Conservation (phyloP, 129 eudicot species). For the Apium graveolens region DNA sequence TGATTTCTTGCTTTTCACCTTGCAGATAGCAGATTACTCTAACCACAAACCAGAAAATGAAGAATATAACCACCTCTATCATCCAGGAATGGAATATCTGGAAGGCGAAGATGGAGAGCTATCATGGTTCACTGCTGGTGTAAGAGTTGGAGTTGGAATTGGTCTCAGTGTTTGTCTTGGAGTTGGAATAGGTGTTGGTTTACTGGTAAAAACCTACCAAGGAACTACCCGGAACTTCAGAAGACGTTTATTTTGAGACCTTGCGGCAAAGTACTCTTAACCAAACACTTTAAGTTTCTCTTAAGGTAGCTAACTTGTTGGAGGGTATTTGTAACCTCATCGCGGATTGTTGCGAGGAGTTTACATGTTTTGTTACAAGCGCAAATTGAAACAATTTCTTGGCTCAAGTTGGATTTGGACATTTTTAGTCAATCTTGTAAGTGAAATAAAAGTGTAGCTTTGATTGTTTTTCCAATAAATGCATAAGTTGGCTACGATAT, state of each 20-base stretch:
- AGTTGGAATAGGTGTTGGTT: slow-evolving; percentile 71
- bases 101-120: slow-evolving; percentile 89
- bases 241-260: slow-evolving; percentile 46
- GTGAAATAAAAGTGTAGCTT: neutral
- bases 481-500: neutral
- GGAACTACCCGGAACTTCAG: slow-evolving; percentile 64
- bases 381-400: neutral
- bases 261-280: neutral
- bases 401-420: neutral
- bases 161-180: slow-evolving; percentile 74
- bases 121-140: slow-evolving; percentile 87
- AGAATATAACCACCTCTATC: slow-evolving; percentile 30
- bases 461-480: neutral
- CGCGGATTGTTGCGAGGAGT: neutral
- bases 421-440: neutral
- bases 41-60: slow-evolving; percentile 40
- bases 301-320: neutral
- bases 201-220: slow-evolving; percentile 72
- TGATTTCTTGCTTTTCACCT: slow-evolving; percentile 3
- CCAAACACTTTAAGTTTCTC: slow-evolving; percentile 8
- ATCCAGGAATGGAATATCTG: slow-evolving; percentile 37
- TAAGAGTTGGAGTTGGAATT: slow-evolving; percentile 88
- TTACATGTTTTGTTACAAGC: neutral
- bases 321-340: neutral
- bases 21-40: slow-evolving; percentile 36